phyloP scores from a whole-genome alignment of 2,329 filamentous ascomycete species.

The Triangularia verruculosa region DNA sequence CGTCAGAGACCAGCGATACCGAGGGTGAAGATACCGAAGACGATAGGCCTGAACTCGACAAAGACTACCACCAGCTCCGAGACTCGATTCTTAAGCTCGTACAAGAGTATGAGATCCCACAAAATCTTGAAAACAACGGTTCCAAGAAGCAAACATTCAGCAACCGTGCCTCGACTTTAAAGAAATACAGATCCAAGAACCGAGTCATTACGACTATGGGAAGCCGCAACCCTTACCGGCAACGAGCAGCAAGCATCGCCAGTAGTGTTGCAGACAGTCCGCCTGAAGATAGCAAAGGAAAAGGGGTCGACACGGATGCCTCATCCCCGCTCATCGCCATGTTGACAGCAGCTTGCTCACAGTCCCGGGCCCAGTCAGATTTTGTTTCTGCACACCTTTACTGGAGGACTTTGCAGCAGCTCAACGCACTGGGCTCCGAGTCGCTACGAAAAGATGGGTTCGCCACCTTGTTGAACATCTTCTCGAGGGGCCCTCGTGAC shows the following conservation, averaged over 20 bases:
- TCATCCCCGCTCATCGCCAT: conserved; percentile 59
- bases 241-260: conserved; percentile 28
- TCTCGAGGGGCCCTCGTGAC: conserved; percentile 67
- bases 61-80: conserved; percentile 77
- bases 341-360: conserved; percentile 72
- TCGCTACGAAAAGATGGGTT: conserved; percentile 66
- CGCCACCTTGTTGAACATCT: conserved; percentile 68
- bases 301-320: conserved; percentile 35
- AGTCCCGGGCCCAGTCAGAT: conserved; percentile 75
- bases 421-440: conserved; percentile 60
- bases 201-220: conserved; percentile 53
- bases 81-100: conserved; percentile 78
- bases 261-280: conserved; percentile 31
- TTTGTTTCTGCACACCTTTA: conserved; percentile 83
- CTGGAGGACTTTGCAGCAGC: conserved; percentile 75
- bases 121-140: conserved; percentile 58
- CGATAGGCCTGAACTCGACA: conserved; percentile 63
- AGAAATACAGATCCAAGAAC: conserved; percentile 60
- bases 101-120: conserved; percentile 77
- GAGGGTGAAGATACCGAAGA: conserved; percentile 59
- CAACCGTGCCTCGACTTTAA: conserved; percentile 63
- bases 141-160: conserved; percentile 61
- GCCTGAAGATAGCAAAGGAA: conserved; percentile 30
- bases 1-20: conserved; percentile 54
- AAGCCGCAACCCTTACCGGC: conserved; percentile 58